A percentile compares a stretch with the other conserved stretches of the same genome.
phyloP scores from a whole-genome alignment of 2,329 filamentous ascomycete genomes.

The Fusarium continuum region DNA sequence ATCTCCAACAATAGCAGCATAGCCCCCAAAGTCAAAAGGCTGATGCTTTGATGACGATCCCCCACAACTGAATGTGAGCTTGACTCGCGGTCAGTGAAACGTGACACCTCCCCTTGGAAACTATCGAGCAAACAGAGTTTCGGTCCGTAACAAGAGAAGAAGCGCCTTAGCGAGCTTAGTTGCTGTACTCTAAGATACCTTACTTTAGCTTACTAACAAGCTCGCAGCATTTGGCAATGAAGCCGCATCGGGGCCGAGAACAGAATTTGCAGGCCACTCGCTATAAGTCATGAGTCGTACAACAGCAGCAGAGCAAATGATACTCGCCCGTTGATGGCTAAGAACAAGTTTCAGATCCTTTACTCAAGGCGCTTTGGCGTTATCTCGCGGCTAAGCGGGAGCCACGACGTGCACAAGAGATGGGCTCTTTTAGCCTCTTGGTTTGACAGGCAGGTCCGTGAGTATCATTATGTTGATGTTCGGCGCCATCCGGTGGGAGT shows the following conservation, averaged over 20 bases:
- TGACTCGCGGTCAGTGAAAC: constrained; percentile 25
- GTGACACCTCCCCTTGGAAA: constrained; percentile 14
- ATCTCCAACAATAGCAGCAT: constrained; percentile 13
- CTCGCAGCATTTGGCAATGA: constrained; percentile 8
- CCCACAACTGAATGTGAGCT: neutral
- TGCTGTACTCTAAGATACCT: no score
- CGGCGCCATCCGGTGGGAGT: constrained; percentile 34
- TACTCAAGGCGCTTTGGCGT: neutral
- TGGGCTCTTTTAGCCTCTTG: neutral
- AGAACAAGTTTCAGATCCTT: neutral
- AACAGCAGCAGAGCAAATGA: neutral
- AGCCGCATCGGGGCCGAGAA: constrained; percentile 20
- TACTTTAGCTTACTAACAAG: neutral
- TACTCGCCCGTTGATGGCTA: neutral
- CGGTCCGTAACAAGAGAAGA: constrained; percentile 5
- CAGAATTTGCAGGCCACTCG: constrained; percentile 12
- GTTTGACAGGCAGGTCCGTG: constrained; percentile 18
- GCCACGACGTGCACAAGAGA: neutral
- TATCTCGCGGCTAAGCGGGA: constrained; percentile 1
- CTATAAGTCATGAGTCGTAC: constrained; percentile 29
- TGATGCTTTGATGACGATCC: constrained; percentile 17
- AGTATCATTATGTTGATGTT: constrained; percentile 18
- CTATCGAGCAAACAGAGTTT: constrained; percentile 27
- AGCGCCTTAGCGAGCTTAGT: no score
- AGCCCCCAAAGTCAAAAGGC: constrained; percentile 11